Base-by-base conservation (phyloP, 805 yeast genomes). In the Tetrapisispora taiwanensis region DNA sequence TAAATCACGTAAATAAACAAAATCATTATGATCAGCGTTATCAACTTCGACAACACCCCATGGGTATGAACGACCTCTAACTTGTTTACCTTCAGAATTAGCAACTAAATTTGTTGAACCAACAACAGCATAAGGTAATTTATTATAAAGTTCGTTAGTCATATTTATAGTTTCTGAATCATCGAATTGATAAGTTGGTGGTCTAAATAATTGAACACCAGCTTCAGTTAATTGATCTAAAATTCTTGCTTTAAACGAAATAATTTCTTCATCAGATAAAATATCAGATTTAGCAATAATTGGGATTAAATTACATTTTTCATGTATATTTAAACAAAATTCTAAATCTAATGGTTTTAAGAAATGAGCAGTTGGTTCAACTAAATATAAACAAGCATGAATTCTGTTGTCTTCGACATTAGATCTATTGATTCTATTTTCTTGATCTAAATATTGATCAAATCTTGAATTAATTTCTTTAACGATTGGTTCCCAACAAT, bases 41-140 rank as follows among this genome's bases (percentile, higher is more conserved):
- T 88, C 97, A 54, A 92, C 89, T 68, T 92, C 97, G 56, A 92
- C 84, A 19, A 84, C 73, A 53, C 97, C 97, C 98, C 98, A 92
- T 49, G 97, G 97, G 64, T 90, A 90, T 49, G 76, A 70, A 68
- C 98, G 84, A 53, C 95, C 97, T 65, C 97, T 79, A 37, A 89
- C 94, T 36, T 62, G 52, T 62, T 85, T 75, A 35, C 95, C 96
- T 63, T 85, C 75, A 35, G 96, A 96, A 59, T 84, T 92, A 54
- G 79, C 79, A 30, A 84, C 80, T 50, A 78, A 79, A 47, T 70
- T 68, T 19, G 92, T 84, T 19, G 97, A 86, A 19, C 97, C 98
- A 43, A 92, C 84, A 51, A 92, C 81, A 15, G 98, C 97, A 68
- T 86, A 90, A 39, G 99, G 99, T 49, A 86, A 73, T 55, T 73